These are phyloP conservation scores for Metschnikowia peoriensis DNA, from an alignment of 805 yeast genomes.

Conservation along the genomic window DNA sequence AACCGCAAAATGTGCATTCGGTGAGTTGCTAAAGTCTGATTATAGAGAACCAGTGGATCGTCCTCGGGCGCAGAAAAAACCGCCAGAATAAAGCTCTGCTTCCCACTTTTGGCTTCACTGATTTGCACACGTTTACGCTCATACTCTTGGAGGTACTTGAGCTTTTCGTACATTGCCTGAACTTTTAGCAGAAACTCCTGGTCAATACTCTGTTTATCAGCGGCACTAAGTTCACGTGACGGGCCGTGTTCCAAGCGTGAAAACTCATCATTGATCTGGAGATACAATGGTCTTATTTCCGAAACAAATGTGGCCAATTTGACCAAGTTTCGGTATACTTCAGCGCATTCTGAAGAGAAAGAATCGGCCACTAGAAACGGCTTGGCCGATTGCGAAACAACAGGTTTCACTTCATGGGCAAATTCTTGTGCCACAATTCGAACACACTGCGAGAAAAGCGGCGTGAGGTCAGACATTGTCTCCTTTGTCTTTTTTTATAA, in stretches of 20 bases:
- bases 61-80: conserved; percentile 33
- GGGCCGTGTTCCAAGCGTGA: conserved; percentile 4
- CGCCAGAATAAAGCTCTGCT: conserved; percentile 18
- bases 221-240: conserved; percentile 31
- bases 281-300: conserved; percentile 34
- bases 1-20: conserved; percentile 51
- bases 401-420: conserved; percentile 5
- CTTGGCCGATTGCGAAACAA: background rate
- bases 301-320: conserved; percentile 32
- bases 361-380: conserved; percentile 31
- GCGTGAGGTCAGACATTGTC: conserved; percentile 48
- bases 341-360: conserved; percentile 39
- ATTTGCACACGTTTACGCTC: conserved; percentile 44
- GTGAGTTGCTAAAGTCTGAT: conserved; percentile 38
- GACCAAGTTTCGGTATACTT: conserved; percentile 32
- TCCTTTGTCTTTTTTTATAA: background rate
- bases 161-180: conserved; percentile 50
- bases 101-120: conserved; percentile 11
- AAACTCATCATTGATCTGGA: conserved; percentile 24
- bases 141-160: conserved; percentile 49
- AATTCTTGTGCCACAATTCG: conserved; percentile 40
- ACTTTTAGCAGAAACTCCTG: conserved; percentile 52
- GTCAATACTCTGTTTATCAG: conserved; percentile 55
- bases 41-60: conserved; percentile 30
- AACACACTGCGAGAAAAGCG: conserved; percentile 47